Base-by-base conservation (phyloP, 805 yeast genomes). In the Yamadazyma scolyti region DNA sequence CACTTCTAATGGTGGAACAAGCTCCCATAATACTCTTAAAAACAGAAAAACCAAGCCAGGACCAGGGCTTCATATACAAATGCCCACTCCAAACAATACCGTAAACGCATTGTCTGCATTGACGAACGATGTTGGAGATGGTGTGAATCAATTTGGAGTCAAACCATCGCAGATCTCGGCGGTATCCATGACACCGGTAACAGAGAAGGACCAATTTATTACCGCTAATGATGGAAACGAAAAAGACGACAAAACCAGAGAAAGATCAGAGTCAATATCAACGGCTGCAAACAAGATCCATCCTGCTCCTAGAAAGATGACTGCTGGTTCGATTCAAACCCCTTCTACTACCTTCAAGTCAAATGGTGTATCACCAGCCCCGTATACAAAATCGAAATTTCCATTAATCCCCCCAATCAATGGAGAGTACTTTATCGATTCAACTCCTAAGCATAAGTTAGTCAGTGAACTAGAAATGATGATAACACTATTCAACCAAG, bases 181-280 rank as follows among this genome's bases (percentile, higher is more conserved):
- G 1, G 61, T 78, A 44, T 75, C 85, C 0, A 83, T 84, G 93
- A 84, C 94, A 0, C 94, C 93, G 2, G 77, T 83, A 4, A 71
- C 85, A 2, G 94, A 84, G 43, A 78, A 54, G 33, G 68, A 65
- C 17, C 37, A 39, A 16, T 37, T 31, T 17, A 34, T 43, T 10
- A 18, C 34, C n/a, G 27, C 32, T 10, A 27, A 28, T 11, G 28
- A 19, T 7, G 33, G 32, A 11, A 34, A 37, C 9, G 36, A 31
- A 4, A 35, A 33, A 4, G 42, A 39, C 9, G 46, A 42, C 11
- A 31, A 22, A 15, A 6, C 36, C 3, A 26, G 43, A 28, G 52
- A 44, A 16, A 32, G 47, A 25, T 25, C 44, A 7, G 48, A 43
- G 17, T 39, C 47, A 2, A 10, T 37, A 1, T 30, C 49, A 1